Base-by-base conservation (phyloP, 192 early-diverging fungal genomes). In the Coemansia asiatica region DNA sequence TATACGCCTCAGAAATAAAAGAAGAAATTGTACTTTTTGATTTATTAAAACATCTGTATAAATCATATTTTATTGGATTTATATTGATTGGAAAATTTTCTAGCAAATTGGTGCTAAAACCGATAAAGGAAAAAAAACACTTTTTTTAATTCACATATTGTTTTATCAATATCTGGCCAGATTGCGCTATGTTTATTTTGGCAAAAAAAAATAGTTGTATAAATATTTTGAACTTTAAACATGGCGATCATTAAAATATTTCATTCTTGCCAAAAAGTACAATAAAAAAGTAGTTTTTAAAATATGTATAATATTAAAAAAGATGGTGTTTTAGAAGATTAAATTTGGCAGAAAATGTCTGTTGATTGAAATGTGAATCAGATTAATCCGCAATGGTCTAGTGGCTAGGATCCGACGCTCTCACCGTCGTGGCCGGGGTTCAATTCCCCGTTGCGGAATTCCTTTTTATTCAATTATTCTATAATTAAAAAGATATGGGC, bases 341-440 rank as follows among this genome's bases (percentile, higher is more conserved):
- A 36, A 36, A 36, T 36, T 36, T 7, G 35, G 35, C 35, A 36
- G 35, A 36, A 36, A 36, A 49, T 21, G 13, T 51, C 21, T 15
- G 1, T 4, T 2, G 19, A 48, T 19, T 19, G 16, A 48, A 2
- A 48, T 2, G 4, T 48, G 19, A 28, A 27, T 21, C 4, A 38
- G 27, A 3, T 29, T 2, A 56, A 60, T 60, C 59, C 59, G 59
- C 59, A 60, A 60, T 60, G 59, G 59, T 60, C 59, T 28, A 60
- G 59, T 60, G 59, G 59, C 59, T 60, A 60, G 59, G 59, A 60
- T 60, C 59, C 59, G 59, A 60, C 59, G 59, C 59, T 60, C 59
- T 60, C 59, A 60, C 59, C 59, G 59, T 60, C 59, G 59, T 60
- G 59, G 59, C 59, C 59, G 59, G 59, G 59, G 59, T 60, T 60